These are phyloP conservation scores for Fraxinus nigra DNA, from an alignment of 305 asterid species.

Conservation along the genomic window DNA sequence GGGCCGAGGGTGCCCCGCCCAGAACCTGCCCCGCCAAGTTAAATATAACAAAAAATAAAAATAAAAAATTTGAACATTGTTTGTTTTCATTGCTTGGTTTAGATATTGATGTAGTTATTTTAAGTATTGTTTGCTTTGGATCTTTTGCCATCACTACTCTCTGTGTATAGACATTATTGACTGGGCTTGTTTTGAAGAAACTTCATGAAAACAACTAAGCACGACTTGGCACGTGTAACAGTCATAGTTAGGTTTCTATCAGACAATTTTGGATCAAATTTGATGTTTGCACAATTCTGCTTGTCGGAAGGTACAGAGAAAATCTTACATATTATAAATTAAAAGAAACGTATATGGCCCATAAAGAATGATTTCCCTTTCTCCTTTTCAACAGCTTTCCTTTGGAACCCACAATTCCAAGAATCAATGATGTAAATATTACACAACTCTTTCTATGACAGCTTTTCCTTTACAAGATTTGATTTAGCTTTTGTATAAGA, in stretches of 20 bases:
- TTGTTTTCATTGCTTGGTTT: too few relatives aligned
- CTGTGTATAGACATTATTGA: not conserved
- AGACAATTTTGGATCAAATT: not conserved
- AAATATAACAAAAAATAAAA: too few relatives aligned
- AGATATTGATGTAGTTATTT: too few relatives aligned
- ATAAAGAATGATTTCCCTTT: not conserved
- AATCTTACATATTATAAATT: not conserved
- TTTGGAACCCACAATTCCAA: not conserved
- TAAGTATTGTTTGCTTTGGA: too few relatives aligned
- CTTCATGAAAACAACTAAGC: slow-evolving; percentile 4
- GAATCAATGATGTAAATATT: not conserved
- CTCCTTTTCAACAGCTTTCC: not conserved
- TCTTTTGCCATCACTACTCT: too few relatives aligned
- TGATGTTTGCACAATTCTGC: not conserved
- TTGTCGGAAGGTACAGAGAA: not conserved
- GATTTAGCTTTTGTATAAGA: not conserved
- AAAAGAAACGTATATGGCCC: not conserved
- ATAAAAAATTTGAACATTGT: too few relatives aligned
- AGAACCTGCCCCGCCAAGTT: too few relatives aligned
- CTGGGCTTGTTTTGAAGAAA: not conserved
- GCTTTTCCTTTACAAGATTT: not conserved
- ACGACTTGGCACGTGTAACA: not conserved
- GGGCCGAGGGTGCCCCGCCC: too few relatives aligned
- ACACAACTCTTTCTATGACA: not conserved
- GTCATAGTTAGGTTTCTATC: not conserved